These are phyloP conservation scores for Xylariaceae sp. DNA, from an alignment of 2,329 filamentous ascomycete species.

Conservation along the genomic window DNA sequence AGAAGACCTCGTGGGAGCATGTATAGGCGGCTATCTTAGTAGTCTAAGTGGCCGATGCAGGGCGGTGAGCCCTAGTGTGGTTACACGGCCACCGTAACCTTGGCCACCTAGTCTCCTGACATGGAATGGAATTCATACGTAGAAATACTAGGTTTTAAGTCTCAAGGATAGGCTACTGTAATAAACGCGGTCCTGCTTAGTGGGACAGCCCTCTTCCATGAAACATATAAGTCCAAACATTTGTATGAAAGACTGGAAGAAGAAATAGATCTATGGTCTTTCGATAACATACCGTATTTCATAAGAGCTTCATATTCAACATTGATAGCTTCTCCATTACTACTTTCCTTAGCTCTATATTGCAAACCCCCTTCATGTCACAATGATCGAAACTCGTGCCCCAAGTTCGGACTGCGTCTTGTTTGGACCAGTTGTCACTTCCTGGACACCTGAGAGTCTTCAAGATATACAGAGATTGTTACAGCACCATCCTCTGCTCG, in stretches of 20 bases:
- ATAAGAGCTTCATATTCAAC: no score
- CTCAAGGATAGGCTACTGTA: neutral
- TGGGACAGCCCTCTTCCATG: no score
- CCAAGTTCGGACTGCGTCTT: neutral
- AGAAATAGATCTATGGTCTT: no score
- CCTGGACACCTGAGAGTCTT: slow-evolving; percentile 5
- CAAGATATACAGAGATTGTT: neutral
- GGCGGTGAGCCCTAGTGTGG: neutral
- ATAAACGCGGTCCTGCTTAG: no score
- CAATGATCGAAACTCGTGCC: neutral
- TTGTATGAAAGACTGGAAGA: neutral
- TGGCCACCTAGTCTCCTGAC: no score
- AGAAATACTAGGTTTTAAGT: neutral
- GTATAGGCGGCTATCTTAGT: neutral
- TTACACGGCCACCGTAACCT: slow-evolving; percentile 6
- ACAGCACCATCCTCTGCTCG: neutral
- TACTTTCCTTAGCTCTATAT: neutral
- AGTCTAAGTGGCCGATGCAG: neutral
- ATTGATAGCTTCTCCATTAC: neutral
- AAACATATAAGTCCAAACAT: neutral
- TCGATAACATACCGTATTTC: neutral
- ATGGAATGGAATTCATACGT: neutral
- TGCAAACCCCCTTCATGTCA: neutral
- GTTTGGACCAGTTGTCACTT: slow-evolving; percentile 5
- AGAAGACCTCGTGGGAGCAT: neutral